Conservation (phyloP, 768 basidiomycete genomes). For the Leccinum incarnatum region DNA sequence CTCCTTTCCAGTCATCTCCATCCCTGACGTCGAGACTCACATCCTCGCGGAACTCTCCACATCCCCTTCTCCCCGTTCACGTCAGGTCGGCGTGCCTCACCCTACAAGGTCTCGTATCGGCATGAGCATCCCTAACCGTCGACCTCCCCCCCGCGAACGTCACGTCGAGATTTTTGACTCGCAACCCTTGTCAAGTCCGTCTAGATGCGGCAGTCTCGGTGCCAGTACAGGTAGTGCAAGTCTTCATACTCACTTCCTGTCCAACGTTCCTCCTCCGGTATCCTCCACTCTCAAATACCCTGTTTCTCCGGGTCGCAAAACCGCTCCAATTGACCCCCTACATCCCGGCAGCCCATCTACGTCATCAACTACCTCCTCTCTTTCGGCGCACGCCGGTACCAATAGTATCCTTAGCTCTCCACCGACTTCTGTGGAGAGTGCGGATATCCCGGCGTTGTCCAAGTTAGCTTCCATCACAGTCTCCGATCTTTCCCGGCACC, state of each 20-base stretch:
- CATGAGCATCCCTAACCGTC: slow-evolving; percentile 57
- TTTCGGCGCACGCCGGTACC: slow-evolving; percentile 35
- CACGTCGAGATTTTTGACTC: slow-evolving; percentile 84
- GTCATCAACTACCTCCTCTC: slow-evolving; percentile 44
- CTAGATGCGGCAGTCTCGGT: slow-evolving; percentile 30
- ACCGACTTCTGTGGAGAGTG: slow-evolving; percentile 45
- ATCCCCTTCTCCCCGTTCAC: slow-evolving; percentile 71
- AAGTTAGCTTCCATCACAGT: slow-evolving; percentile 28
- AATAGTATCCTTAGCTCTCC: slow-evolving; percentile 48
- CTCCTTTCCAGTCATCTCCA: slow-evolving; percentile 62
- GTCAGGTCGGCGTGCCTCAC: slow-evolving; percentile 76
- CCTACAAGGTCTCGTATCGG: slow-evolving; percentile 62
- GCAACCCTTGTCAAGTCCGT: slow-evolving; percentile 67
- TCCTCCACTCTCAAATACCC: slow-evolving; percentile 11
- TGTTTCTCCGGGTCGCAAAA: slow-evolving; percentile 3
- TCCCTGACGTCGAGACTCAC: slow-evolving; percentile 76
- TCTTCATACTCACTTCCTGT: slow-evolving; percentile 18
- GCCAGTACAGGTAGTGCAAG: slow-evolving; percentile 24
- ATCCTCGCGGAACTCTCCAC: slow-evolving; percentile 65
- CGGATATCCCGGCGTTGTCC: slow-evolving; percentile 39
- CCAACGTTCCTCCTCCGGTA: slow-evolving; percentile 8
- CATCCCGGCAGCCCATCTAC: slow-evolving; percentile 37
- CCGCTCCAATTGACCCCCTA: slow-evolving; percentile 11
- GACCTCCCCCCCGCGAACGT: slow-evolving; percentile 45
- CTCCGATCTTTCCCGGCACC: slow-evolving; percentile 5